phyloP scores from a whole-genome alignment of 2,329 filamentous ascomycete genomes.

The Talaromyces verruculosus region DNA sequence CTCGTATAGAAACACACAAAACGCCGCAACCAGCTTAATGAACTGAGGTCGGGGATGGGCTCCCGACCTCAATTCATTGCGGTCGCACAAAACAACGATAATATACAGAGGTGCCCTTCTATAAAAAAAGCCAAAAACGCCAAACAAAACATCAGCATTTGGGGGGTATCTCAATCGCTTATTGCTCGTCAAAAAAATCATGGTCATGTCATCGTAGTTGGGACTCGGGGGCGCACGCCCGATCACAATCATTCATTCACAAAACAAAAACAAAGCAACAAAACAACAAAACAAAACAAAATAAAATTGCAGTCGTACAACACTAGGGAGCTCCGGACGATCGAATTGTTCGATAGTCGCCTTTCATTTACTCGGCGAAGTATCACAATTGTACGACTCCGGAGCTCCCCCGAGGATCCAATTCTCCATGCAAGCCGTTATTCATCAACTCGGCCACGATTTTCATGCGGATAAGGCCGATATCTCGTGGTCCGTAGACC shows the following conservation, averaged over 20 bases:
- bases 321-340: background rate
- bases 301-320: background rate
- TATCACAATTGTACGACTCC: conserved; percentile 21
- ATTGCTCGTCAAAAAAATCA: conserved; percentile 4
- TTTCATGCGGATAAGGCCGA: conserved; percentile 43
- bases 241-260: background rate
- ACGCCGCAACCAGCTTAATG: background rate
- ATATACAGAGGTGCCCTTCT: background rate
- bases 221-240: background rate
- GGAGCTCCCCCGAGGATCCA: conserved; percentile 32
- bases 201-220: background rate
- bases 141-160: conserved; percentile 22
- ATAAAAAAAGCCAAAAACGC: background rate
- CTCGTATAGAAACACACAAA: background rate
- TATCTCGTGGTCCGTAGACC: conserved; percentile 43
- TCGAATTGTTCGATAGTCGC: background rate
- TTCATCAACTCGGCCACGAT: conserved; percentile 51
- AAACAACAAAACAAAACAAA: conserved; percentile 24
- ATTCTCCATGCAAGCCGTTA: conserved; percentile 46
- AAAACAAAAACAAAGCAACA: conserved; percentile 24
- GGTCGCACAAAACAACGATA: background rate
- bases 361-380: conserved; percentile 7
- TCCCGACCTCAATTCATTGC: background rate
- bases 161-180: background rate
- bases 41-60: background rate